A percentile compares a stretch with the other conserved stretches of the same genome.
Conservation (phyloP, 495 filamentous ascomycete genomes). For the Penicillium psychrofluorescens region DNA sequence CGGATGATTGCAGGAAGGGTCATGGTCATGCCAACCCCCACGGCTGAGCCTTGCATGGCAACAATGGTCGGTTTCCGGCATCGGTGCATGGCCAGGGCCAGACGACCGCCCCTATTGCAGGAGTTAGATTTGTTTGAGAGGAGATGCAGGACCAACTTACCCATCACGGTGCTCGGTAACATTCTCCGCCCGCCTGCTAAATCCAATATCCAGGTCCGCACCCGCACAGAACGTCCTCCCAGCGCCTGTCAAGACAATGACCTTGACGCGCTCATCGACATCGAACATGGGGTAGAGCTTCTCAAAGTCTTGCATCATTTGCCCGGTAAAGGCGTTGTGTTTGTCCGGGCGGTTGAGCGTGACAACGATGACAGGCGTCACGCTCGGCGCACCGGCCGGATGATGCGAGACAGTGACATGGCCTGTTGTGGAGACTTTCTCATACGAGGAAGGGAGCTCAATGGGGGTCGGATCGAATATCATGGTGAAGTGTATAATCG, state of each 20-base stretch:
- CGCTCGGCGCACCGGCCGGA: slow-evolving; percentile 35
- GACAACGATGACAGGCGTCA: slow-evolving; percentile 50
- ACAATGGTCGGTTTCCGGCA: slow-evolving; percentile 60
- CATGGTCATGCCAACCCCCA: slow-evolving; percentile 64
- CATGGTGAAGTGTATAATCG: slow-evolving; percentile 37
- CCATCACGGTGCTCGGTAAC: slow-evolving; percentile 39
- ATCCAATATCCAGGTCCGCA: slow-evolving; percentile 54
- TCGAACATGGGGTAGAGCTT: slow-evolving; percentile 48
- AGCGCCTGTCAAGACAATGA: slow-evolving; percentile 50
- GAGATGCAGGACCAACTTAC: slow-evolving; percentile 12
- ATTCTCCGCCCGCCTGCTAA: slow-evolving; percentile 28
- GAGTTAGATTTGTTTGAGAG: not conserved
- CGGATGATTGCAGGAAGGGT: slow-evolving; percentile 52
- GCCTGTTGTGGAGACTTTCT: slow-evolving; percentile 33
- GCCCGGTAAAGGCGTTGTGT: slow-evolving; percentile 55
- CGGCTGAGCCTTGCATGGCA: slow-evolving; percentile 58
- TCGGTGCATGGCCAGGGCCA: slow-evolving; percentile 51
- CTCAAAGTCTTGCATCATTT: slow-evolving; percentile 49
- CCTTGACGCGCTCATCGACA: slow-evolving; percentile 48
- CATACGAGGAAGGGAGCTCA: slow-evolving; percentile 30
- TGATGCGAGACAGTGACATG: slow-evolving; percentile 50
- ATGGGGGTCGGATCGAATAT: slow-evolving; percentile 36
- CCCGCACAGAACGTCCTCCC: slow-evolving; percentile 59
- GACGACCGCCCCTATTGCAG: slow-evolving; percentile 24
- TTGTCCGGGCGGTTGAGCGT: slow-evolving; percentile 51